These are phyloP conservation scores for Ganoderma lingzhi DNA, from an alignment of 1,284 basidiomycete species.

Conservation along the genomic window DNA sequence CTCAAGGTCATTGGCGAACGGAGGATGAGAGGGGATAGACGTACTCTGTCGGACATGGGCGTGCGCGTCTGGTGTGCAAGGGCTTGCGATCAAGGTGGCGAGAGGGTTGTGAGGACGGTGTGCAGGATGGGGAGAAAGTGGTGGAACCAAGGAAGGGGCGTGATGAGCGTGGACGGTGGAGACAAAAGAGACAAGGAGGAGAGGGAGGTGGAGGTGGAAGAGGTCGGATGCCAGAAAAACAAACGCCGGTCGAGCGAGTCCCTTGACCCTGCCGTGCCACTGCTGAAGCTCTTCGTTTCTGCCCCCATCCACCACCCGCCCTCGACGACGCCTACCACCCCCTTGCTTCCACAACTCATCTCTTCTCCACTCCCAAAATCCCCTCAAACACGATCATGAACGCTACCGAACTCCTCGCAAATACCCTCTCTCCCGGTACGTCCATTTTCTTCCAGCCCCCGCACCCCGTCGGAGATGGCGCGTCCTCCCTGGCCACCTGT, in stretches of 20 bases:
- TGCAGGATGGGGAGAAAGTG: not conserved
- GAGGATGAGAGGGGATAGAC: constrained; percentile 30
- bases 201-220: constrained; percentile 6
- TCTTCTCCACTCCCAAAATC: constrained; percentile 21
- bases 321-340: constrained; percentile 27
- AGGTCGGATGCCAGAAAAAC: constrained; percentile 16
- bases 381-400: constrained; percentile 70
- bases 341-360: constrained; percentile 4
- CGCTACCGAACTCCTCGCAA: constrained; percentile 87
- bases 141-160: not conserved
- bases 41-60: constrained; percentile 47
- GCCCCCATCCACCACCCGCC: constrained; percentile 30
- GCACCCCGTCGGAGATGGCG: constrained; percentile 28
- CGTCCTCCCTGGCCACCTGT: constrained; percentile 22
- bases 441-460: constrained; percentile 32
- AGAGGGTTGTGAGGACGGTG: not conserved
- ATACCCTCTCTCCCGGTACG: constrained; percentile 90
- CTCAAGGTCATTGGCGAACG: constrained; percentile 30
- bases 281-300: constrained; percentile 11
- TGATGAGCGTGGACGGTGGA: constrained; percentile 8
- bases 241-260: constrained; percentile 21
- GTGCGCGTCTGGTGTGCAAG: too few species aligned
- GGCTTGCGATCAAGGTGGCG: constrained; percentile 1
- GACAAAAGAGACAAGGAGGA: constrained; percentile 16
- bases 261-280: constrained; percentile 31